These are phyloP conservation scores for Lentinula guzmanii DNA, from an alignment of 768 basidiomycete genomes.

Conservation along the genomic window DNA sequence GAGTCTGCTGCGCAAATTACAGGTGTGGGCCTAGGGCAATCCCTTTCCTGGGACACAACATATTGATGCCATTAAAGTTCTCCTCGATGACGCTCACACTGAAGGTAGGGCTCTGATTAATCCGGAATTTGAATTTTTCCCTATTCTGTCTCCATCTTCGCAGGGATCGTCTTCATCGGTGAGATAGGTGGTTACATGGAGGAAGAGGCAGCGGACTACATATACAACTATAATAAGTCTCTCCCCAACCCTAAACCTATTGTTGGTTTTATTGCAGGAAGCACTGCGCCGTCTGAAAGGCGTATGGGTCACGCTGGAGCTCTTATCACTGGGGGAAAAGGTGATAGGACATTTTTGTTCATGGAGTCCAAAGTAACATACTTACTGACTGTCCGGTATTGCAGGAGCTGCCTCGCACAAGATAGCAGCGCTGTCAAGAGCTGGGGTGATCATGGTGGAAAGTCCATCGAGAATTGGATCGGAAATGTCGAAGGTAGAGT, in stretches of 20 bases:
- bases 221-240: constrained; percentile 89
- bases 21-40: constrained; percentile 91
- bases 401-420: constrained; percentile 89
- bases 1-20: constrained; percentile 99
- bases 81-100: constrained; percentile 91
- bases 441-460: constrained; percentile 89
- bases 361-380: not conserved
- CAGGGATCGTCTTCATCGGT: constrained; percentile 95
- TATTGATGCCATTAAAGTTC: constrained; percentile 91
- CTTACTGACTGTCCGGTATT: constrained; percentile 3
- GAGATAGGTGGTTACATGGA: constrained; percentile 99
- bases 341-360: constrained; percentile 26
- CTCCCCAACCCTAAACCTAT: constrained; percentile 86
- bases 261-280: constrained; percentile 95
- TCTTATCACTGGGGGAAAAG: constrained; percentile 97
- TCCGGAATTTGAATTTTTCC: not conserved
- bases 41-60: constrained; percentile 94
- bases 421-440: constrained; percentile 82
- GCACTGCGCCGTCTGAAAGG: constrained; percentile 94
- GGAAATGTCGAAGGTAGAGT: constrained; percentile 80
- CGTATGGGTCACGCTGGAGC: constrained; percentile 99
- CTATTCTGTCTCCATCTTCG: not conserved
- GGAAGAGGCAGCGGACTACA: constrained; percentile 96
- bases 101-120: constrained; percentile 52
- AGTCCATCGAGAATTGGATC: constrained; percentile 93